These are phyloP conservation scores for Penicillium herquei DNA, from an alignment of 495 filamentous ascomycete genomes.

Conservation along the genomic window DNA sequence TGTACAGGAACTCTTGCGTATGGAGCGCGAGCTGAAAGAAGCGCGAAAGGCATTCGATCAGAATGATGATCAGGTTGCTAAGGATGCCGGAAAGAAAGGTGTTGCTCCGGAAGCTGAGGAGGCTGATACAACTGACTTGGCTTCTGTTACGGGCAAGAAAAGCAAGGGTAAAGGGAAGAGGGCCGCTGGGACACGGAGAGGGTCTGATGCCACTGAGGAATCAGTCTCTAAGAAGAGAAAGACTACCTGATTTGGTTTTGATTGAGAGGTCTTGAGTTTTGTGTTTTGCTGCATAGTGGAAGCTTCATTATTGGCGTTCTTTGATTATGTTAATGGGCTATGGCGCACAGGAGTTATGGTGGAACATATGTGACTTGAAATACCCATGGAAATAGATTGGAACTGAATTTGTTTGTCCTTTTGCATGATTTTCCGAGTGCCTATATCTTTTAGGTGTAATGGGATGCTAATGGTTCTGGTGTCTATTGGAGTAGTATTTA, in stretches of 20 bases:
- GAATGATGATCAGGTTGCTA: constrained; percentile 49
- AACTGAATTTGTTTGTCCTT: no score
- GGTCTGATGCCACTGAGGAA: constrained; percentile 47
- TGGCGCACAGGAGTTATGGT: no score
- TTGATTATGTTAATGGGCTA: no score
- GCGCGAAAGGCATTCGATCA: constrained; percentile 69
- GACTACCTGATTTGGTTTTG: constrained; percentile 11
- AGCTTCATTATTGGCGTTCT: no score
- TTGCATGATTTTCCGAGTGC: no score
- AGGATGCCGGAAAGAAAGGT: constrained; percentile 42
- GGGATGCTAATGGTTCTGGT: no score
- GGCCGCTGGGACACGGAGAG: constrained; percentile 27
- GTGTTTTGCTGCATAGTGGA: no score
- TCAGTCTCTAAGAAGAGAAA: constrained; percentile 44
- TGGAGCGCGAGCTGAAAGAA: constrained; percentile 75
- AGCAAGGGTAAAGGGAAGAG: constrained; percentile 44
- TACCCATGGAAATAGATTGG: no score
- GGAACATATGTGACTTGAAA: no score
- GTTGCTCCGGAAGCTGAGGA: constrained; percentile 4
- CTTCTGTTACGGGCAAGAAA: constrained; percentile 32
- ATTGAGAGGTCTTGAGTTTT: no score
- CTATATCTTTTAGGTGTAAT: no score
- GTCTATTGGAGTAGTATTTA: no score
- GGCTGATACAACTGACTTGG: constrained; percentile 16
- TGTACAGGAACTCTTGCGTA: constrained; percentile 80